phyloP scores from a whole-genome alignment of 1,139 yeast genomes.

The Candida freyschussii region DNA sequence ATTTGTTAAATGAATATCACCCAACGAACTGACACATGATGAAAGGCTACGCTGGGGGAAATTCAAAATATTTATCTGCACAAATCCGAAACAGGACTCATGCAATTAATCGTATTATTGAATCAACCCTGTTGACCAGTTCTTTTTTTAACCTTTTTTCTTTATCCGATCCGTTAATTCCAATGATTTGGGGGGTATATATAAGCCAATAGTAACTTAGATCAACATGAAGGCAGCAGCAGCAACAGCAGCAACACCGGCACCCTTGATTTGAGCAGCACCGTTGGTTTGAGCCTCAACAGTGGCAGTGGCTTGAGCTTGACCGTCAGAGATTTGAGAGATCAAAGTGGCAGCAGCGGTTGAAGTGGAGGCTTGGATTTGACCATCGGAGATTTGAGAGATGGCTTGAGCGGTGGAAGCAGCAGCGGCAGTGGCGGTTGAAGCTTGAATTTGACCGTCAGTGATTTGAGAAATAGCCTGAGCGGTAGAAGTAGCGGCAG shows the following conservation, averaged over 20 bases:
- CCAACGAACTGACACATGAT: too few relatives aligned
- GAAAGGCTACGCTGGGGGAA: too few relatives aligned
- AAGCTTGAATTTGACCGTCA: conserved; percentile 39
- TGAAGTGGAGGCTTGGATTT: conserved; percentile 25
- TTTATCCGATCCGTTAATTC: too few relatives aligned
- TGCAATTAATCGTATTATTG: too few relatives aligned
- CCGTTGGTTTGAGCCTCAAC: conserved; percentile 25
- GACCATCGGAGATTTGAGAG: conserved; percentile 25
- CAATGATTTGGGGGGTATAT: too few relatives aligned
- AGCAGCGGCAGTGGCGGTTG: conserved; percentile 26
- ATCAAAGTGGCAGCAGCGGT: conserved; percentile 9
- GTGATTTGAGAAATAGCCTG: conserved; percentile 26
- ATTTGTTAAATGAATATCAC: too few relatives aligned
- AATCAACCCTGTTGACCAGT: too few relatives aligned
- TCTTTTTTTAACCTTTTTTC: too few relatives aligned
- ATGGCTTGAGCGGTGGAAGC: conserved; percentile 16
- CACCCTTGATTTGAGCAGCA: conserved; percentile 20
- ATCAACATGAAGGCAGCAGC: conserved; percentile 15
- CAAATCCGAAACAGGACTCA: too few relatives aligned
- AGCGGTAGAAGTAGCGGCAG: conserved; percentile 17
- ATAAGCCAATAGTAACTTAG: too few relatives aligned
- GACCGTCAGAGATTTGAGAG: conserved; percentile 23
- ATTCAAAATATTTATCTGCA: too few relatives aligned
- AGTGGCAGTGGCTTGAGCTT: conserved; percentile 24
- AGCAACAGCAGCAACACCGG: conserved; percentile 15